Conservation (phyloP, 179 eudicot genomes). For the Spinacia oleracea region DNA sequence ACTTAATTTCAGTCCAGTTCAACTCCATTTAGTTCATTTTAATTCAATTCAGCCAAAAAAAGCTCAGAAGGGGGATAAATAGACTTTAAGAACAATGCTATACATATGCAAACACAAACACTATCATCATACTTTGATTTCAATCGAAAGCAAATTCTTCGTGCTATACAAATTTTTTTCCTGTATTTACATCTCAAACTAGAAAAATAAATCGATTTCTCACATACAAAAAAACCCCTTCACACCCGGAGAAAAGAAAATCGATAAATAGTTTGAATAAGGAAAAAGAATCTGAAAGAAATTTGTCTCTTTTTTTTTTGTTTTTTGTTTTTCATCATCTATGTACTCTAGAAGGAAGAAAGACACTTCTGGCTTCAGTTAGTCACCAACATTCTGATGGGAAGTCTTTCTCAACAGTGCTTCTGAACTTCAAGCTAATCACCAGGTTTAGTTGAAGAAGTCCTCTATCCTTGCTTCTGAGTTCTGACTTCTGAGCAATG, state of each 20-base stretch:
- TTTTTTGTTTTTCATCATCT: neutral
- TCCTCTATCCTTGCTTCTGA: neutral
- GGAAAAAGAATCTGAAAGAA: neutral
- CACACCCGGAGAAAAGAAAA: neutral
- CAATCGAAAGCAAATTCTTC: constrained; percentile 18
- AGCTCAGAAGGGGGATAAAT: too few relatives aligned
- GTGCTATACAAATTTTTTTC: constrained; percentile 32
- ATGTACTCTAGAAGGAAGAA: constrained; percentile 18
- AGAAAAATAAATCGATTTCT: neutral
- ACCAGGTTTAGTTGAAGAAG: constrained; percentile 11
- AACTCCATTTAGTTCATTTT: too few relatives aligned
- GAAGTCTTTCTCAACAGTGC: constrained; percentile 8
- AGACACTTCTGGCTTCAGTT: constrained; percentile 9
- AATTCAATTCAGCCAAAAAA: too few relatives aligned
- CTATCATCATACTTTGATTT: constrained; percentile 2
- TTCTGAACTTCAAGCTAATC: neutral
- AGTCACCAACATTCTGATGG: constrained; percentile 12
- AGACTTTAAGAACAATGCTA: neutral
- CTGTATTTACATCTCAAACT: constrained; percentile 23
- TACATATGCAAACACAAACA: neutral
- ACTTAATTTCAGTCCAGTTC: too few relatives aligned
- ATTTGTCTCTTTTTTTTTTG: neutral
- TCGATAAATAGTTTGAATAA: neutral
- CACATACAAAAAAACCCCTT: constrained; percentile 8
- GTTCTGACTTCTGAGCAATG: neutral